Evolutionary conservation across 495 filamentous ascomycete genomes (phyloP).

Genomic region (Oidiodendron maius): DNA sequence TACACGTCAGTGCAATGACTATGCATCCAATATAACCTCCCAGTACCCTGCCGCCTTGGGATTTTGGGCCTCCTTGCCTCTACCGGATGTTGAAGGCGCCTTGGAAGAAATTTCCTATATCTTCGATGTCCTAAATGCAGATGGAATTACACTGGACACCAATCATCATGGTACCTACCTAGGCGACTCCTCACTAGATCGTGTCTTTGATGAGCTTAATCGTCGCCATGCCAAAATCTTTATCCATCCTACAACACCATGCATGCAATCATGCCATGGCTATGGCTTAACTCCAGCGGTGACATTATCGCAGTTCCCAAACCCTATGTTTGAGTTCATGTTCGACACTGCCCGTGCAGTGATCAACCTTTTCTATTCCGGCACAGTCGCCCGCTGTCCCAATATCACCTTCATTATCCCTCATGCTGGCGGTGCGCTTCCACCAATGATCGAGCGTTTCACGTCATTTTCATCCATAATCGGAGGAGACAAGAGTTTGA

Average conservation of each 20-base stretch:
- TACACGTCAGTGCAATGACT: conserved; percentile 31
- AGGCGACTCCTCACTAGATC: conserved; percentile 36
- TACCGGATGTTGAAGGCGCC: conserved; percentile 37
- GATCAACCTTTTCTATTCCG: conserved; percentile 41
- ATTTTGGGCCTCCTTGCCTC: conserved; percentile 43
- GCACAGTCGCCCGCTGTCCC: conserved; percentile 35
- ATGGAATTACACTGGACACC: conserved; percentile 43
- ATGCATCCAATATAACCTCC: conserved; percentile 32
- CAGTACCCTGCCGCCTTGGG: conserved; percentile 33
- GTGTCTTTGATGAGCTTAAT: conserved; percentile 33
- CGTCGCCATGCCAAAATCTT: conserved; percentile 34
- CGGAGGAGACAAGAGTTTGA: too few relatives aligned
- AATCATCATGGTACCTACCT: conserved; percentile 47
- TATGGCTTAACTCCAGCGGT: neutral
- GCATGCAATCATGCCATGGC: conserved; percentile 6
- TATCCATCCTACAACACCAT: conserved; percentile 46
- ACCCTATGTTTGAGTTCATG: conserved; percentile 50
- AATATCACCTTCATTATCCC: conserved; percentile 40
- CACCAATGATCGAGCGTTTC: conserved; percentile 38
- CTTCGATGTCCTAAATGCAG: conserved; percentile 32
- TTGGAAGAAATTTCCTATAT: conserved; percentile 38
- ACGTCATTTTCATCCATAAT: conserved; percentile 25
- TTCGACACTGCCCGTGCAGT: conserved; percentile 48
- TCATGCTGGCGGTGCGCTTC: conserved; percentile 44
- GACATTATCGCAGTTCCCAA: conserved; percentile 28